phyloP scores from a whole-genome alignment of 2,329 filamentous ascomycete genomes.

The Phoma herbarum region DNA sequence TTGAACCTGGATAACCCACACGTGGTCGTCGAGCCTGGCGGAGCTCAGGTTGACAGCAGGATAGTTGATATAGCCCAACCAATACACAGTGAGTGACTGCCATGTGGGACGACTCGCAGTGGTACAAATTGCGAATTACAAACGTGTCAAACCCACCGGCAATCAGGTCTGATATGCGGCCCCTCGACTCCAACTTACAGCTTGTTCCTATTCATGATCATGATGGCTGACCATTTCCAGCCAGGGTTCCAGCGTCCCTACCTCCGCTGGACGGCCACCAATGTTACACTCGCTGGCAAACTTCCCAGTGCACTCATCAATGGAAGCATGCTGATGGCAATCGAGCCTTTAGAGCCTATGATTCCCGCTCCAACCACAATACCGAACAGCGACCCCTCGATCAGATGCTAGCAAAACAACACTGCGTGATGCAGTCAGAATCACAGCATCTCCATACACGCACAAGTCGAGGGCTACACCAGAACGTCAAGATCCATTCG shows the following conservation, averaged over 20 bases:
- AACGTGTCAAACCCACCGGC: not conserved
- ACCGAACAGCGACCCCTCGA: not conserved
- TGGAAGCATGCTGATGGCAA: not conserved
- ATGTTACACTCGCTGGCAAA: not conserved
- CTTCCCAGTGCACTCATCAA: not conserved
- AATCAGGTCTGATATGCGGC: not conserved
- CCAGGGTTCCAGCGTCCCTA: not conserved
- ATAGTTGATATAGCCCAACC: no score
- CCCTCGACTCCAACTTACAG: not conserved
- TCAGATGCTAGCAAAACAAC: not conserved
- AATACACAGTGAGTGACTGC: not conserved
- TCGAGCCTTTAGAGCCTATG: not conserved
- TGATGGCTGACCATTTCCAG: not conserved
- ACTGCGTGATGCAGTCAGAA: not conserved
- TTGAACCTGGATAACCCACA: no score
- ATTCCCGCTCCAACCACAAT: not conserved
- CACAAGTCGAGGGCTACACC: not conserved
- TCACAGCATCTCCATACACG: not conserved
- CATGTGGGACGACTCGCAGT: not conserved
- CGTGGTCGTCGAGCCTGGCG: no score
- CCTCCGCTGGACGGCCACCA: not conserved
- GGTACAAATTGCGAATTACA: not conserved
- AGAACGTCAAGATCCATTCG: no score
- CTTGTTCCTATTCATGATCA: not conserved
- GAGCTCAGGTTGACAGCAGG: no score